Conservation (phyloP, 345 rosid genomes). For the Rhodomyrtus tomentosa region DNA sequence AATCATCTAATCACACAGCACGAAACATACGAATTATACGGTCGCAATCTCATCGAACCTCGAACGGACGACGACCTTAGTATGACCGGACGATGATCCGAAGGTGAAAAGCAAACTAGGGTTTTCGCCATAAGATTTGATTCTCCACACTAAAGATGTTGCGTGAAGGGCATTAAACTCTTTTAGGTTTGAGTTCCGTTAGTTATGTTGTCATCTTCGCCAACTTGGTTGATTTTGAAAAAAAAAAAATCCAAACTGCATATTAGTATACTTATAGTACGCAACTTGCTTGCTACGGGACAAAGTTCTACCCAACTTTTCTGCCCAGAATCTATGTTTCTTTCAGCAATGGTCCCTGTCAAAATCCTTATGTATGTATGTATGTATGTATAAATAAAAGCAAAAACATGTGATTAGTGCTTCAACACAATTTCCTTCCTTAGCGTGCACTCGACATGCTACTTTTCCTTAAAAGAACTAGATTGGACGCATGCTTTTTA, state of each 20-base stretch:
- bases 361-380: background rate
- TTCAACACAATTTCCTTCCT: background rate
- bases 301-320: background rate
- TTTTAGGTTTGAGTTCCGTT: background rate
- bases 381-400: background rate
- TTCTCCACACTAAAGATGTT: background rate
- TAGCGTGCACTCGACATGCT: background rate
- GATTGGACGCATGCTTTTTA: background rate
- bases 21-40: background rate
- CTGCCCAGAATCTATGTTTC: background rate
- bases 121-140: background rate
- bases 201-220: background rate
- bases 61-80: background rate
- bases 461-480: background rate
- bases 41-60: background rate
- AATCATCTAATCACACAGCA: background rate
- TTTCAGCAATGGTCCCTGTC: background rate
- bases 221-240: background rate
- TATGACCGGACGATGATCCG: background rate
- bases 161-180: background rate
- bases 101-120: background rate
- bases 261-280: background rate
- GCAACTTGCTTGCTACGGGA: background rate
- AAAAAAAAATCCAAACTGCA: background rate
- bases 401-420: background rate